Evolutionary conservation across 2,329 filamentous ascomycete species (phyloP).

Genomic region (Xylariaceae sp.): DNA sequence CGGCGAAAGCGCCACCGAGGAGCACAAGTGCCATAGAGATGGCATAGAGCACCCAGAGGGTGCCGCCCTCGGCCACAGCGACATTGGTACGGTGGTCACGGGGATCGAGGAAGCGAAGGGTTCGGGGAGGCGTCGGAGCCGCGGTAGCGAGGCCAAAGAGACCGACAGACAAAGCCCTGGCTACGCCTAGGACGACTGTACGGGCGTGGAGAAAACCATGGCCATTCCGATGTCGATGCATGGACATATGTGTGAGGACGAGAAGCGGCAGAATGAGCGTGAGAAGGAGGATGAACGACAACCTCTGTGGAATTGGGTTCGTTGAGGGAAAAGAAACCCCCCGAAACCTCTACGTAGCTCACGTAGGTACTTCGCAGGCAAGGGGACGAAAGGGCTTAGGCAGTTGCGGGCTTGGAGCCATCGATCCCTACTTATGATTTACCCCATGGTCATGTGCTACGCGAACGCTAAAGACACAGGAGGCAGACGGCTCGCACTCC

Average conservation of each 20-base stretch:
- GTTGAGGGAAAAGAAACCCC: neutral
- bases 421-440: neutral
- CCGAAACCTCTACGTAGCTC: neutral
- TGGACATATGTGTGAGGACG: slow-evolving; percentile 10
- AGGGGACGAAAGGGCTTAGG: neutral
- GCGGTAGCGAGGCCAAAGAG: slow-evolving; percentile 42
- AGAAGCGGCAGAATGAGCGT: neutral
- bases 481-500: neutral
- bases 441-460: neutral
- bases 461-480: neutral
- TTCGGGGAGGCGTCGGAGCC: slow-evolving; percentile 34
- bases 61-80: slow-evolving; percentile 55
- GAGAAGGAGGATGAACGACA: neutral
- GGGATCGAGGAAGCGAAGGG: slow-evolving; percentile 26
- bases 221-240: slow-evolving; percentile 27
- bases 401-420: neutral
- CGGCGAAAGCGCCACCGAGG: slow-evolving; percentile 87
- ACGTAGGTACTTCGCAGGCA: neutral
- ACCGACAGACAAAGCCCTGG: slow-evolving; percentile 37
- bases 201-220: slow-evolving; percentile 38
- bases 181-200: slow-evolving; percentile 48
- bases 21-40: slow-evolving; percentile 78
- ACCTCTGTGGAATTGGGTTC: neutral
- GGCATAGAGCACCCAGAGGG: slow-evolving; percentile 75
- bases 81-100: slow-evolving; percentile 41